Base-by-base conservation (phyloP, 306 rosid species). In the Vicia sativa region DNA sequence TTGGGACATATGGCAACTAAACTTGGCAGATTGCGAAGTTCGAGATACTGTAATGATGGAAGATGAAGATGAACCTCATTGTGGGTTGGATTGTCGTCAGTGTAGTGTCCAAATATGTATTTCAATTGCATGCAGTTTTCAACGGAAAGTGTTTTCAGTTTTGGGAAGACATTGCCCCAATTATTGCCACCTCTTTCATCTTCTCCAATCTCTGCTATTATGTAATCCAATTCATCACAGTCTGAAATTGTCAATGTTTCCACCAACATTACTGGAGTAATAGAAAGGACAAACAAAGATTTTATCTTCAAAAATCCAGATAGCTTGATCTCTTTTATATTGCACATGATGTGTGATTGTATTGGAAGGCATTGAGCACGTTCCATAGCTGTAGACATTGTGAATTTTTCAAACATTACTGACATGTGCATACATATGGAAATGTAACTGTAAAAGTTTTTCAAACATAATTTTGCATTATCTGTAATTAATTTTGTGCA, bases 31-130 rank as follows among this genome's bases (percentile, higher is more conserved):
- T 10, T 1, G 0, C 0, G 0, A 34, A 56, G 34, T 0, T 2
- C 0, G 9, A 69, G 45, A 2, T 0, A 0, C 9, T 7, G 2
- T 31, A 69, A 41, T 9, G 16, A 6, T 2, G 65, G 57, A 19
- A 69, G 43, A 56, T 15, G 23, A 57, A 69, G 8, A n/a, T n/a
- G n/a, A n/a, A n/a, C n/a, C n/a, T n/a, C n/a, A n/a, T n/a, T n/a
- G n/a, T n/a, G n/a, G 10, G 9, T 31, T 34, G 13, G 35, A 18
- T 48, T 3, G 3, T 21, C 52, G 52, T 8, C 3, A 53, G 23
- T 25, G 15, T 53, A 39, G 1, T 13, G 11, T 4, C 73, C 73
- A 50, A 68, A 18, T 41, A 68, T 23, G 56, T 68, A 68, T 52
- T 50, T 18, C 39, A 68, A 68, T 18, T 37, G 6, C 23, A 0